Percentiles rank a stretch among this genome's conserved stretches.
Evolutionary conservation across 1,284 basidiomycete genomes (phyloP).

Genomic region (Moniliophthora roreri): DNA sequence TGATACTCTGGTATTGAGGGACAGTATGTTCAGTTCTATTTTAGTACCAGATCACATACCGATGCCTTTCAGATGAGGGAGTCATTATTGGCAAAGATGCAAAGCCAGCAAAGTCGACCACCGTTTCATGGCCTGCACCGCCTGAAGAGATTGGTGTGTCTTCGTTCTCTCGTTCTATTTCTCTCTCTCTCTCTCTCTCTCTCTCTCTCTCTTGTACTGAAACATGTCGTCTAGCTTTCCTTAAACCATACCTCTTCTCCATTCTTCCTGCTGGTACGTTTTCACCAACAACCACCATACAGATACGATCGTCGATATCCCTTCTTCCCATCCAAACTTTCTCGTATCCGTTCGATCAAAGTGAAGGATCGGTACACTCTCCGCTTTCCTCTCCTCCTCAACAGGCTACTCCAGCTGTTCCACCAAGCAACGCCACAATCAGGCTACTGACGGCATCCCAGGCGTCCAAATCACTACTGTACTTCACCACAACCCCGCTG

Average conservation of each 20-base stretch:
- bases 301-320: slow-evolving; percentile 80
- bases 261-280: slow-evolving; percentile 70
- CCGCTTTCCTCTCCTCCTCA: slow-evolving; percentile 23
- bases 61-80: slow-evolving; percentile 58
- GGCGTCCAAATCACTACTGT: slow-evolving; percentile 56
- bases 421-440: slow-evolving; percentile 45
- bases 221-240: slow-evolving; percentile 50
- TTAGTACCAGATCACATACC: slow-evolving; percentile 1
- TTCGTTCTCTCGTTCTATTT: neutral
- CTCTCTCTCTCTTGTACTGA: neutral
- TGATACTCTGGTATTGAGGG: slow-evolving; percentile 77
- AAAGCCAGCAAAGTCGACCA: slow-evolving; percentile 55
- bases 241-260: slow-evolving; percentile 86
- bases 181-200: neutral
- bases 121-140: slow-evolving; percentile 76
- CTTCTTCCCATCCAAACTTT: slow-evolving; percentile 65
- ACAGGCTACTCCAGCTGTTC: slow-evolving; percentile 20
- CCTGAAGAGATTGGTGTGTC: slow-evolving; percentile 79
- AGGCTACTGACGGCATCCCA: slow-evolving; percentile 59
- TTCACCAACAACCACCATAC: slow-evolving; percentile 60
- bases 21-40: slow-evolving; percentile 56
- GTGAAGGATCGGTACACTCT: slow-evolving; percentile 16
- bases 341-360: slow-evolving; percentile 57
- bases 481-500: slow-evolving; percentile 70
- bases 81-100: slow-evolving; percentile 73